These are phyloP conservation scores for Diaporthe aspalathi DNA, from an alignment of 2,329 filamentous ascomycete species.

Conservation along the genomic window DNA sequence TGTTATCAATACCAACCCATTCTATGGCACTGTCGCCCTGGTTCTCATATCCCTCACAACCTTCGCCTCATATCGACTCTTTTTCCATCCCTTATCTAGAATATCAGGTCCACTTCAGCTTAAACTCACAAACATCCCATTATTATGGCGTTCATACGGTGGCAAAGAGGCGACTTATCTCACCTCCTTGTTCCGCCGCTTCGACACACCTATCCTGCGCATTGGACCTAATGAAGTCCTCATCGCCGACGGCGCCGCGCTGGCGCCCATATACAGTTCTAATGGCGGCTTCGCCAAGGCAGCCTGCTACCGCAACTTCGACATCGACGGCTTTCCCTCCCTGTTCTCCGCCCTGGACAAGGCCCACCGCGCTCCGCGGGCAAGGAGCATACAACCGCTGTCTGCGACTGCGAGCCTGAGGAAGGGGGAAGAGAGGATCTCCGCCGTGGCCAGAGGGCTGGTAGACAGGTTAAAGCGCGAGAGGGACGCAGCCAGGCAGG, in stretches of 20 bases:
- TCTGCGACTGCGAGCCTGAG: constrained; percentile 55
- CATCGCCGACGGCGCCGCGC: constrained; percentile 56
- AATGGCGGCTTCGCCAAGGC: constrained; percentile 66
- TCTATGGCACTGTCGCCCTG: constrained; percentile 11
- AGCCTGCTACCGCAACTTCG: constrained; percentile 64
- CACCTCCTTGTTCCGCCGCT: constrained; percentile 4
- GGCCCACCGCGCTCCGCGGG: constrained; percentile 54
- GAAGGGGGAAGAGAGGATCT: constrained; percentile 46
- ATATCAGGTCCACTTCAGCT: constrained; percentile 25
- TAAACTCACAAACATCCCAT: constrained; percentile 10
- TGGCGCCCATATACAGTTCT: constrained; percentile 62
- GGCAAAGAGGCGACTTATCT: constrained; percentile 30
- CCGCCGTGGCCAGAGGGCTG: constrained; percentile 52
- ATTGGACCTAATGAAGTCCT: constrained; percentile 53
- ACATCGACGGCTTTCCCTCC: constrained; percentile 65
- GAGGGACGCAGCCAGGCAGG: constrained; percentile 34
- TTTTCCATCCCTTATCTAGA: constrained; percentile 10
- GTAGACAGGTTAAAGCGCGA: constrained; percentile 51
- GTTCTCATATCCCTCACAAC: background rate
- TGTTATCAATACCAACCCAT: background rate
- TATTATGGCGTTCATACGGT: constrained; percentile 29
- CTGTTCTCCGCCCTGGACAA: constrained; percentile 62
- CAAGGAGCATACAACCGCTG: constrained; percentile 61
- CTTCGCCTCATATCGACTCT: background rate
- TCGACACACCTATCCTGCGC: constrained; percentile 46